A percentile compares a stretch with the other conserved stretches of the same genome.
Conservation (phyloP, 139 green algal species). For the Chlorella sp. region DNA sequence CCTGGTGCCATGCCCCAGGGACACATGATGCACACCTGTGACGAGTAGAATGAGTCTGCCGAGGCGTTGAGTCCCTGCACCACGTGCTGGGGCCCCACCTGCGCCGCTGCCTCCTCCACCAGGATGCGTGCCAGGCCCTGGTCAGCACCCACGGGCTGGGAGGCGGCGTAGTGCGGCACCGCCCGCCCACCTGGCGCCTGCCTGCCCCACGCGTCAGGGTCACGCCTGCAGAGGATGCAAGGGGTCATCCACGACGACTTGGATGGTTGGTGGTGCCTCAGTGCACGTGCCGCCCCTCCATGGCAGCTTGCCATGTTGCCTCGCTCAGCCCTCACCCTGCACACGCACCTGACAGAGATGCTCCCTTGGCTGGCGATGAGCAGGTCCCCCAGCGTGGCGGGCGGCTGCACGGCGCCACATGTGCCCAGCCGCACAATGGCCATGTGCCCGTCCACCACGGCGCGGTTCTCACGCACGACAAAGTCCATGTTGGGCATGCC, state of each 20-base stretch:
- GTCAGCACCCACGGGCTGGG: constrained; percentile 43
- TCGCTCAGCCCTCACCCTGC: no score
- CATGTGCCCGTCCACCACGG: constrained; percentile 57
- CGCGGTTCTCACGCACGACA: constrained; percentile 42
- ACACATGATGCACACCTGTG: no score
- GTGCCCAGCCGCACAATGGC: constrained; percentile 69
- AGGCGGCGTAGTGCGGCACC: constrained; percentile 35
- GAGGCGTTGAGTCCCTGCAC: constrained; percentile 63
- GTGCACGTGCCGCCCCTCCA: no score
- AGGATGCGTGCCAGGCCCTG: constrained; percentile 29
- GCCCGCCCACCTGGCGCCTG: background rate
- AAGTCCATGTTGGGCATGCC: constrained; percentile 63
- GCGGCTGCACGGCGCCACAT: constrained; percentile 59
- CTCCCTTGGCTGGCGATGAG: constrained; percentile 49
- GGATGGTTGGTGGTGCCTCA: background rate
- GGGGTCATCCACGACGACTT: background rate
- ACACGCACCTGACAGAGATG: constrained; percentile 38
- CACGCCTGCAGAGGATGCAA: constrained; percentile 25
- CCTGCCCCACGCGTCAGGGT: constrained; percentile 46
- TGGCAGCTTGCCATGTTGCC: no score
- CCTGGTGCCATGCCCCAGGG: no score
- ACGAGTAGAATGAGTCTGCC: constrained; percentile 72
- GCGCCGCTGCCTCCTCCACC: constrained; percentile 23
- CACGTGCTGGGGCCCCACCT: constrained; percentile 26
- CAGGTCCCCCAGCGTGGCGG: constrained; percentile 52